Percentiles rank a stretch among this genome's conserved stretches.
Evolutionary conservation across 2,329 filamentous ascomycete species (phyloP).

Genomic region (Periconia digitata): DNA sequence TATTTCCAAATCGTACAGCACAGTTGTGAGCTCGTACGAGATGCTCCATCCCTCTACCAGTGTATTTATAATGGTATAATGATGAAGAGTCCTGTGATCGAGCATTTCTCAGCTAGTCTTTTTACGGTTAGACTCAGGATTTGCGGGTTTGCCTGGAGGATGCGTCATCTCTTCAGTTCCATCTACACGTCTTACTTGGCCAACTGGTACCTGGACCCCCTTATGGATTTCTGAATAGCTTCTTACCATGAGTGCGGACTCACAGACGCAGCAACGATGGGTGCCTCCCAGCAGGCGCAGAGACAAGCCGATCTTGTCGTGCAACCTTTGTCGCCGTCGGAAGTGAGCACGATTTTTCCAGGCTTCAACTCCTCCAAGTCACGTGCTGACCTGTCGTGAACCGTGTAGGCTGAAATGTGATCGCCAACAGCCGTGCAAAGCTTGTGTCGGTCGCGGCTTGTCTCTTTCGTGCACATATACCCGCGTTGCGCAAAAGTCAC

Average conservation of each 20-base stretch:
- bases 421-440: slow-evolving; percentile 39
- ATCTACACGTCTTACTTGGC: too few species aligned
- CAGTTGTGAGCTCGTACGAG: too few species aligned
- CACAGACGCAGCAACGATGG: slow-evolving; percentile 17
- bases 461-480: slow-evolving; percentile 37
- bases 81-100: too few species aligned
- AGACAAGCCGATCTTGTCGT: slow-evolving; percentile 36
- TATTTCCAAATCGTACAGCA: too few species aligned
- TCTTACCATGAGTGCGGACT: slow-evolving; percentile 24
- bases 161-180: too few species aligned
- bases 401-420: slow-evolving; percentile 41
- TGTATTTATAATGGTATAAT: too few species aligned
- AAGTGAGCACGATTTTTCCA: slow-evolving; percentile 9
- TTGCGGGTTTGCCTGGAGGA: too few species aligned
- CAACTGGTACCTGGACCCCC: too few species aligned
- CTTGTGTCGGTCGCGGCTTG: slow-evolving; percentile 39
- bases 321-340: slow-evolving; percentile 23
- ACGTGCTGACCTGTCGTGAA: slow-evolving; percentile 12
- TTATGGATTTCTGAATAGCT: not conserved
- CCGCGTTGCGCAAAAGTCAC: slow-evolving; percentile 17
- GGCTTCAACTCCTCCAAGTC: not conserved
- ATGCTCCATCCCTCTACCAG: too few species aligned
- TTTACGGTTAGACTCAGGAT: too few species aligned
- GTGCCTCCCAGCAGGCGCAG: slow-evolving; percentile 31
- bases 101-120: too few species aligned